phyloP scores from a whole-genome alignment of 495 filamentous ascomycete species.

The Podospora pseudocomata region DNA sequence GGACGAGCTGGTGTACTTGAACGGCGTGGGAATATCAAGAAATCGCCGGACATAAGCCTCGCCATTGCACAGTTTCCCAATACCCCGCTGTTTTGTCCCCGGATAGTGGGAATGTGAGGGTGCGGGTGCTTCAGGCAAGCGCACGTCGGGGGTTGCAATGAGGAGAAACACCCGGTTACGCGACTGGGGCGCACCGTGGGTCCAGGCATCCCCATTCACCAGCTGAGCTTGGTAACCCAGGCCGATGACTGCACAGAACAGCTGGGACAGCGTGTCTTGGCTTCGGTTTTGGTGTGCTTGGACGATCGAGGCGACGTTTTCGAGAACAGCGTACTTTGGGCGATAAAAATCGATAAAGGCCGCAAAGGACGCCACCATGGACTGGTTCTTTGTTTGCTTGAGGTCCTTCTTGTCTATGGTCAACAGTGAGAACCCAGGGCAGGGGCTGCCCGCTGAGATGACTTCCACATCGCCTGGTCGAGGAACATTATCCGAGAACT shows the following conservation, averaged over 20 bases:
- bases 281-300: slow-evolving; percentile 34
- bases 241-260: slow-evolving; percentile 65
- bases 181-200: slow-evolving; percentile 57
- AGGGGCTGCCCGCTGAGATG: slow-evolving; percentile 69
- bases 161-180: slow-evolving; percentile 62
- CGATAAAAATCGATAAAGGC: slow-evolving; percentile 69
- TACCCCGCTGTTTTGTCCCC: slow-evolving; percentile 19
- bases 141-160: slow-evolving; percentile 59
- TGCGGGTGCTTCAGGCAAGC: slow-evolving; percentile 49
- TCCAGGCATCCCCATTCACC: slow-evolving; percentile 64
- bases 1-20: slow-evolving; percentile 47
- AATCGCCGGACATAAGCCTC: slow-evolving; percentile 52
- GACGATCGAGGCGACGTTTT: slow-evolving; percentile 67
- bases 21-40: slow-evolving; percentile 49
- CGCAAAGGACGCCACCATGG: slow-evolving; percentile 68
- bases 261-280: slow-evolving; percentile 62
- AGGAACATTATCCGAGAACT: slow-evolving; percentile 45
- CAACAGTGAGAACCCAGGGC: slow-evolving; percentile 63
- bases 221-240: slow-evolving; percentile 69
- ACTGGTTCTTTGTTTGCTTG: slow-evolving; percentile 58
- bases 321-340: slow-evolving; percentile 66
- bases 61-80: slow-evolving; percentile 62
- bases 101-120: slow-evolving; percentile 60
- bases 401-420: slow-evolving; percentile 50
- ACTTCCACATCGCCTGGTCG: slow-evolving; percentile 59